These are phyloP conservation scores for Populus davidiana DNA, from an alignment of 345 rosid genomes.

Conservation along the genomic window DNA sequence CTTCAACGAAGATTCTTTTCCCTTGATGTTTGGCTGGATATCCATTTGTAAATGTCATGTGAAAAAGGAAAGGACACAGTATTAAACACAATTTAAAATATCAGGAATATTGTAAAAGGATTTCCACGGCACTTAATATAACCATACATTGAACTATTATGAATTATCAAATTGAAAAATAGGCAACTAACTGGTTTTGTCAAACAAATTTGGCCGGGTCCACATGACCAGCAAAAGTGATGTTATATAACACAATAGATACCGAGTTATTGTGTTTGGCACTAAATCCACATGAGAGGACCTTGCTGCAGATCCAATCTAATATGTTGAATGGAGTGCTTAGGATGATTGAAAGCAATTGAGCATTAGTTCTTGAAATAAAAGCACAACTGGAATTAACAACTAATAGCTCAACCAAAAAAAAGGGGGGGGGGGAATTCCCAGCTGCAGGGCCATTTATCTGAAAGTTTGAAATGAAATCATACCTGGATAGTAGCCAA, in stretches of 20 bases:
- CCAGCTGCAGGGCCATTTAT: background rate
- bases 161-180: background rate
- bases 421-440: background rate
- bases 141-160: constrained; percentile 4
- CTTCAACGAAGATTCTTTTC: constrained; percentile 55
- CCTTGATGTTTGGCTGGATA: constrained; percentile 58
- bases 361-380: background rate
- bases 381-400: background rate
- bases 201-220: background rate
- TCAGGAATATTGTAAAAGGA: background rate
- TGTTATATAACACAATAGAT: background rate
- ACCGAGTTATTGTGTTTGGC: background rate
- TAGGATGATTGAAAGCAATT: constrained; percentile 3
- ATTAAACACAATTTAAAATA: background rate
- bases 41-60: constrained; percentile 14
- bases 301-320: background rate
- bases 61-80: background rate
- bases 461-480: constrained; percentile 4
- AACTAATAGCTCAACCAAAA: background rate
- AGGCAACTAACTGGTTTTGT: background rate
- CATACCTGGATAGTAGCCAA: constrained; percentile 77
- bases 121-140: background rate
- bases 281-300: background rate
- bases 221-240: background rate
- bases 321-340: background rate